Conservation (phyloP, 495 filamentous ascomycete species). For the Aspergillus conjunctus region DNA sequence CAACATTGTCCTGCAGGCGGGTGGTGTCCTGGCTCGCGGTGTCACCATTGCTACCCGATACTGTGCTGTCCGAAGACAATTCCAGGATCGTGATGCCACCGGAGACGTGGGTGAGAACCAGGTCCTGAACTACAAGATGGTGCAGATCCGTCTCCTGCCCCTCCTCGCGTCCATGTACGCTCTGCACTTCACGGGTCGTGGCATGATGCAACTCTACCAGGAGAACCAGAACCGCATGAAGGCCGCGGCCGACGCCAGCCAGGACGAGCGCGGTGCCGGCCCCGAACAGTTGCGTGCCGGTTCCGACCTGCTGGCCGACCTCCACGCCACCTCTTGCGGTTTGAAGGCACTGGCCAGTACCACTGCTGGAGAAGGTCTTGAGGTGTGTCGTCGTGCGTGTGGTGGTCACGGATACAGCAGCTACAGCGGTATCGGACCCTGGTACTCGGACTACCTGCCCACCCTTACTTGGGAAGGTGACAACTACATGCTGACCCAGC, state of each 20-base stretch:
- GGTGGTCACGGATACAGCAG: conserved; percentile 74
- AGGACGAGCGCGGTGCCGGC: conserved; percentile 58
- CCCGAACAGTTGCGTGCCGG: conserved; percentile 66
- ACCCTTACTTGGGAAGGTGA: conserved; percentile 68
- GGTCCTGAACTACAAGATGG: conserved; percentile 75
- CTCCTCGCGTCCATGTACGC: conserved; percentile 74
- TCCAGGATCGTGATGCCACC: conserved; percentile 66
- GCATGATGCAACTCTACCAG: conserved; percentile 66
- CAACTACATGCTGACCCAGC: conserved; percentile 79
- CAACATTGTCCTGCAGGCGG: conserved; percentile 68
- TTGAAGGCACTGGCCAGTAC: conserved; percentile 70
- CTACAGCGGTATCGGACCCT: conserved; percentile 67
- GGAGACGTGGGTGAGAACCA: conserved; percentile 62
- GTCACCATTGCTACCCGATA: conserved; percentile 76
- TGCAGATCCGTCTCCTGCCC: conserved; percentile 70
- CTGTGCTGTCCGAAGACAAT: conserved; percentile 67
- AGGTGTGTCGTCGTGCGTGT: conserved; percentile 69
- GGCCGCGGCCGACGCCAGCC: conserved; percentile 36
- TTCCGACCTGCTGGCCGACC: conserved; percentile 67
- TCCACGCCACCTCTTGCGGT: conserved; percentile 74
- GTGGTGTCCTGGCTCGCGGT: conserved; percentile 68
- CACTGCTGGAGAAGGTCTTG: conserved; percentile 68
- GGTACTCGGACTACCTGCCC: conserved; percentile 70
- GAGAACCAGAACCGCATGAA: conserved; percentile 67
- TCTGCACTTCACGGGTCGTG: conserved; percentile 70